Percentiles rank a stretch among this genome's conserved stretches.
phyloP scores from a whole-genome alignment of 177 flowering plant species.

The Vitis hybrid region DNA sequence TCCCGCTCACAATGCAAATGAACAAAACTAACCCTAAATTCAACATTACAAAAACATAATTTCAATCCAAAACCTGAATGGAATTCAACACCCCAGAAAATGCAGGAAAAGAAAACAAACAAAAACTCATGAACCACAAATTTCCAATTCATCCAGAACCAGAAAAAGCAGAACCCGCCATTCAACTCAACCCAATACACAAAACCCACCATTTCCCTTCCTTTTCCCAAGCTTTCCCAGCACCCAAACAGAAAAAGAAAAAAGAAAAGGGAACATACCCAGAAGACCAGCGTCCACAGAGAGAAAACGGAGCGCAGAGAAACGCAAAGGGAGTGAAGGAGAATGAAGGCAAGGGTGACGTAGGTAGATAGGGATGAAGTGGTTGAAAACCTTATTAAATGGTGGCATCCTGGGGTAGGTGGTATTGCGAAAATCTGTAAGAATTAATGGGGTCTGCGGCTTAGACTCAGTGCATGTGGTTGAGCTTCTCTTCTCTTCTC shows the following conservation, averaged over 20 bases:
- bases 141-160: not conserved
- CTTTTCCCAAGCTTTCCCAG: not conserved
- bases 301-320: not conserved
- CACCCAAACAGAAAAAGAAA: not conserved
- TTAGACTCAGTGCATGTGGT: not conserved
- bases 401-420: not conserved
- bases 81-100: too few relatives aligned
- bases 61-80: too few relatives aligned
- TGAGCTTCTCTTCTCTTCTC: not conserved
- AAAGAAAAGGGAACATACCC: not conserved
- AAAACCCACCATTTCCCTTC: not conserved
- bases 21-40: too few relatives aligned
- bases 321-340: not conserved
- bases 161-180: not conserved
- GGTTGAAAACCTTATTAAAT: constrained; percentile 9
- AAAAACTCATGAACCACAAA: too few relatives aligned
- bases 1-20: too few relatives aligned
- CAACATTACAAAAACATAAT: too few relatives aligned
- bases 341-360: not conserved
- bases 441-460: not conserved
- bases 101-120: too few relatives aligned
- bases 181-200: not conserved
- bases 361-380: not conserved
- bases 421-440: not conserved
- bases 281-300: not conserved